These are phyloP conservation scores for Benincasa hispida DNA, from an alignment of 306 rosid genomes.

Conservation along the genomic window DNA sequence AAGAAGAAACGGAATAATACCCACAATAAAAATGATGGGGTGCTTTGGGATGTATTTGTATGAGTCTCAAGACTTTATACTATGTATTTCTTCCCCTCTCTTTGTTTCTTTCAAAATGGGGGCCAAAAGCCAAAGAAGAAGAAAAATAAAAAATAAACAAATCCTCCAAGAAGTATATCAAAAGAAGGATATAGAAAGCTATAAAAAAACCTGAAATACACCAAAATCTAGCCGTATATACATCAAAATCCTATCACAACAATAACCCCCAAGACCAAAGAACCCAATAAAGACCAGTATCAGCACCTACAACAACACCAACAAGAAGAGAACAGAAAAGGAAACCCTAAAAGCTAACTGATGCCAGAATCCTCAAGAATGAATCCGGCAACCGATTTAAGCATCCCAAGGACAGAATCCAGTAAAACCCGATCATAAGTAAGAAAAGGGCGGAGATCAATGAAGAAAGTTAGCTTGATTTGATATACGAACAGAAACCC, in stretches of 20 bases:
- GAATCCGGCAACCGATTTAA: constrained; percentile 28
- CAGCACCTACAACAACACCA: constrained; percentile 6
- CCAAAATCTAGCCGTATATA: constrained; percentile 30
- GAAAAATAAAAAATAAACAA: constrained; percentile 14
- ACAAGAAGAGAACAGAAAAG: constrained; percentile 1
- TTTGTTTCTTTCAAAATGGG: constrained; percentile 13
- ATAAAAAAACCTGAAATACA: constrained; percentile 4
- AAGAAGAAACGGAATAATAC: constrained; percentile 19
- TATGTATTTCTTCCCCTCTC: constrained; percentile 10
- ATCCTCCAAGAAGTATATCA: constrained; percentile 52
- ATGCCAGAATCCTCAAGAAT: constrained; percentile 46
- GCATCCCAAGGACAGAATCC: constrained; percentile 31
- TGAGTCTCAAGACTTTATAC: constrained; percentile 10
- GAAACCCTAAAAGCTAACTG: constrained; percentile 21
- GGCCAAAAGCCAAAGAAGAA: neutral
- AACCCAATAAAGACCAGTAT: neutral
- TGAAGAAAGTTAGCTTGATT: neutral
- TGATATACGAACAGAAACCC: neutral
- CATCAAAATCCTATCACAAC: constrained; percentile 26
- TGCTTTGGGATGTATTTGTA: constrained; percentile 23
- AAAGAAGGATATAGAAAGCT: constrained; percentile 30
- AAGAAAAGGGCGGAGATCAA: neutral
- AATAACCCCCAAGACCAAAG: constrained; percentile 14
- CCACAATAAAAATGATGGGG: constrained; percentile 65
- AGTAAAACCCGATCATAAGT: neutral